Evolutionary conservation across 257 asterid species (phyloP).

Genomic region (Solanum tarijense): DNA sequence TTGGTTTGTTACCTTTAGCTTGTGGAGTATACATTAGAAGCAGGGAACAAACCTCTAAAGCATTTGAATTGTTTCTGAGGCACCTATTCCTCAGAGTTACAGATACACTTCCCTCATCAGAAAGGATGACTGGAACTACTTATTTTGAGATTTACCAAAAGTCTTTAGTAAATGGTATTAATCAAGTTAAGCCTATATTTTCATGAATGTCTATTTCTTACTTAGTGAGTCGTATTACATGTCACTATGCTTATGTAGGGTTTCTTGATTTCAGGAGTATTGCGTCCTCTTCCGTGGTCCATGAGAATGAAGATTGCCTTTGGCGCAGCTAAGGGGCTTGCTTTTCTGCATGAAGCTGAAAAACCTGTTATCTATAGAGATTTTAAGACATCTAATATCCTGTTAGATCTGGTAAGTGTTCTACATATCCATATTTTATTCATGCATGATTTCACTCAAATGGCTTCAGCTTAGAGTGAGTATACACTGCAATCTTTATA

Average conservation of each 20-base stretch:
- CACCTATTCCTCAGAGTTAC: background rate
- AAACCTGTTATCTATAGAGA: slow-evolving; percentile 90
- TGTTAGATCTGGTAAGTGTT: slow-evolving; percentile 50
- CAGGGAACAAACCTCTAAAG: background rate
- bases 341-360: slow-evolving; percentile 84
- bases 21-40: background rate
- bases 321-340: slow-evolving; percentile 91
- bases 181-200: background rate
- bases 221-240: background rate
- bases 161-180: background rate
- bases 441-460: background rate
- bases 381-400: slow-evolving; percentile 82
- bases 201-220: background rate
- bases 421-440: background rate
- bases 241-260: background rate
- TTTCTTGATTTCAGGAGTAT: slow-evolving; percentile 37
- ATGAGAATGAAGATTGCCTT: slow-evolving; percentile 78
- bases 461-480: background rate
- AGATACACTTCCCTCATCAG: background rate
- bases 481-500: background rate
- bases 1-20: background rate
- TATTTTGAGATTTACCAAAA: background rate
- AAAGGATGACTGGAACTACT: background rate
- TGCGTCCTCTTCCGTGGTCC: slow-evolving; percentile 86
- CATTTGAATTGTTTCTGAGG: background rate